phyloP scores from a whole-genome alignment of 139 green algal species.

The Klebsormidium nitens region DNA sequence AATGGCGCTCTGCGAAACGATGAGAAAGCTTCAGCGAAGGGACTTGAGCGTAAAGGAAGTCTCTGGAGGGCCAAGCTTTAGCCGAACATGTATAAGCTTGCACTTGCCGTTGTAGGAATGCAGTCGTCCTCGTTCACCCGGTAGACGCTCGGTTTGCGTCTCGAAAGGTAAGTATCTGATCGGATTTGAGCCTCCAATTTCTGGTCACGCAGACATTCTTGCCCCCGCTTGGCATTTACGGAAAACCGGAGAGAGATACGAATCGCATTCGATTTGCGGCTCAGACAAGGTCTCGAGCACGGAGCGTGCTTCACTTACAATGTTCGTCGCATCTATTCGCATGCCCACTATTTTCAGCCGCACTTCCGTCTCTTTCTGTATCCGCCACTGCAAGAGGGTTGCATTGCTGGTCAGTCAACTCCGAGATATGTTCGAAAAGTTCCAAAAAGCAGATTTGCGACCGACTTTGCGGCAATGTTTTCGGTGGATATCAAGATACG shows the following conservation, averaged over 20 bases:
- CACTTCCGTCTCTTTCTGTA: constrained; percentile 38
- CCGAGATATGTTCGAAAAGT: too few species aligned
- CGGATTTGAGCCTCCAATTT: neutral
- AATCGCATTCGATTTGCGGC: constrained; percentile 7
- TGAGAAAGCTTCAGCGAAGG: neutral
- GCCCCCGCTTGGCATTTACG: neutral
- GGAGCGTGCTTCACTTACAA: constrained; percentile 25
- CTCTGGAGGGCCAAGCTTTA: neutral
- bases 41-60: neutral
- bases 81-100: neutral
- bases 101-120: neutral
- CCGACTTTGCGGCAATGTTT: too few species aligned
- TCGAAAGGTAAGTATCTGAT: neutral
- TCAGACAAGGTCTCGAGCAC: too few species aligned
- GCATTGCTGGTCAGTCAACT: too few species aligned
- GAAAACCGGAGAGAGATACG: neutral
- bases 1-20: constrained; percentile 23
- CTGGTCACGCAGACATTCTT: constrained; percentile 1
- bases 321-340: constrained; percentile 36
- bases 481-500: too few species aligned
- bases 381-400: constrained; percentile 26
- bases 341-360: constrained; percentile 36
- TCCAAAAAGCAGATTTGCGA: too few species aligned
- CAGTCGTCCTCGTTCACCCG: neutral
- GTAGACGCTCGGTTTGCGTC: neutral